Base-by-base conservation (phyloP, 352 stramenopile species). In the Phytophthora pluvialis region DNA sequence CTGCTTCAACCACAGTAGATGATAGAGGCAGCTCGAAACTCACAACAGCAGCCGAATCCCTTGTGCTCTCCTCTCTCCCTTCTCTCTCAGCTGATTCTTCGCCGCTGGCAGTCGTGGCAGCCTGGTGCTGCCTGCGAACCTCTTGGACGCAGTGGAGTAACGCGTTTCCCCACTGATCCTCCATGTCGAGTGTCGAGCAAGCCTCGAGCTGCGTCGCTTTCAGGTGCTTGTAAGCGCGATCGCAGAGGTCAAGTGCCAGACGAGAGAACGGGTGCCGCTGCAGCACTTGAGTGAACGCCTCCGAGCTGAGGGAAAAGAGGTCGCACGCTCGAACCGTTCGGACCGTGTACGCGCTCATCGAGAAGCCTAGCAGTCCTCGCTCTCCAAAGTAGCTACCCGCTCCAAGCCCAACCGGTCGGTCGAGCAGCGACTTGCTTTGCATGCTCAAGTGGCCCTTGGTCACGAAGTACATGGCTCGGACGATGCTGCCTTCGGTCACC, bases 401-500 rank as follows among this genome's bases (percentile, higher is more conserved):
- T 8, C 60, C 55, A 5, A 78, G 60, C 0, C 54, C 64, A 12
- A 73, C 42, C 0, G 67, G 67, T n/a, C 31, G 54, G 15, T 69
- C 58, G 5, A 69, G 25, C 21, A 78, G 28, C 4, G 54, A 73
- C 3, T 63, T 50, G 15, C 72, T 72, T 16, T 81, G 58, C 21
- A 78, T 67, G 7, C 80, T 74, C 1, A 92, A 61, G 18, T 81
- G 45, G 1, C 83, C 83, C 12, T 81, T 78, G 5, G 89, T 70
- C 47, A 92, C 83, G 63, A 90, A 90, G 60, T 89, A 90, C 76
- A 90, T 88, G 29, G 78, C 72, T 40, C 73, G 76, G 5, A 74
- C 50, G 52, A 90, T 85, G 18, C 64, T 83, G 0, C 81, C 81
- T 67, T 92, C 80, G 18, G 75, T 64, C 7, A 92, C 60, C 3